Percentiles rank a stretch among this genome's conserved stretches.
phyloP scores from a whole-genome alignment of 352 stramenopile species.

The Phytophthora syringae region DNA sequence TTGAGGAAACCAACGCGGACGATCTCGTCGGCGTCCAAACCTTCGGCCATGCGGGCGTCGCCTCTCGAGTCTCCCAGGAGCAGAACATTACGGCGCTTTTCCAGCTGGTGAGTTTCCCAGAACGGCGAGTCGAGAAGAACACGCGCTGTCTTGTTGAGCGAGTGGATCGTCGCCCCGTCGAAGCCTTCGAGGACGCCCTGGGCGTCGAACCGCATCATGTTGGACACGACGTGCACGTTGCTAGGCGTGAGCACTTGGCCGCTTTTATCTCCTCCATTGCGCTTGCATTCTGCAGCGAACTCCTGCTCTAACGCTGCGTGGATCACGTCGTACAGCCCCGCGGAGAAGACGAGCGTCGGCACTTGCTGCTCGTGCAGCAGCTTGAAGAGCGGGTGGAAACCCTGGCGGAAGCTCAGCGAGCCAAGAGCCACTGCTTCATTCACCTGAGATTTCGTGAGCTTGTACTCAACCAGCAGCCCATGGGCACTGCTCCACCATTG shows the following conservation, averaged over 20 bases:
- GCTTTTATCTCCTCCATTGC: neutral
- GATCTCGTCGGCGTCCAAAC: slow-evolving; percentile 62
- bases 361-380: slow-evolving; percentile 45
- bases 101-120: slow-evolving; percentile 50
- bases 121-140: slow-evolving; percentile 72
- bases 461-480: slow-evolving; percentile 57
- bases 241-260: slow-evolving; percentile 22
- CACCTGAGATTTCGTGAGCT: slow-evolving; percentile 52
- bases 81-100: slow-evolving; percentile 70
- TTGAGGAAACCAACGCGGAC: slow-evolving; percentile 79
- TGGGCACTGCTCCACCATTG: slow-evolving; percentile 63
- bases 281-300: slow-evolving; percentile 35
- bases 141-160: slow-evolving; percentile 81
- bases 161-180: slow-evolving; percentile 71
- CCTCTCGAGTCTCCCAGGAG: slow-evolving; percentile 72
- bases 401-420: slow-evolving; percentile 48
- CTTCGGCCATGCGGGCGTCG: slow-evolving; percentile 64
- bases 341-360: slow-evolving; percentile 72
- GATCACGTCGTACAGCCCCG: slow-evolving; percentile 64
- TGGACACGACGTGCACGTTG: slow-evolving; percentile 80
- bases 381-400: slow-evolving; percentile 56
- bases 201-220: slow-evolving; percentile 77
- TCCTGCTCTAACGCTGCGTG: slow-evolving; percentile 54
- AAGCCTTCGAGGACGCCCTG: slow-evolving; percentile 55
- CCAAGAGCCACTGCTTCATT: slow-evolving; percentile 38